Evolutionary conservation across 1,139 yeast species (phyloP).

Genomic region (Suhomyces taliae): DNA sequence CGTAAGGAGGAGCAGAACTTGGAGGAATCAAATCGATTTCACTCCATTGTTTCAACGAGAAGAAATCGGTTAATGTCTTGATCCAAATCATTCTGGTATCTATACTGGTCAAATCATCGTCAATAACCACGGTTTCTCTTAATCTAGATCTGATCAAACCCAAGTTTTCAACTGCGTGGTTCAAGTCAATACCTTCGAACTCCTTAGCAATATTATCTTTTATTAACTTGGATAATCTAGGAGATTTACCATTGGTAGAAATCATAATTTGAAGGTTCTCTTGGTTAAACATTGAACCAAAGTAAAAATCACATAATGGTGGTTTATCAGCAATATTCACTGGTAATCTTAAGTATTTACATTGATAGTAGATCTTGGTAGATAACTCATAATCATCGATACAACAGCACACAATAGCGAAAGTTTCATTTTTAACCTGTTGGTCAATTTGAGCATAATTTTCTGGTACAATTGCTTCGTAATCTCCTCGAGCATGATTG

Average conservation of each 20-base stretch:
- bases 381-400: constrained; percentile 70
- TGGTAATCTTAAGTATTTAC: constrained; percentile 56
- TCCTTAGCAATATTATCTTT: constrained; percentile 57
- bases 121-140: constrained; percentile 43
- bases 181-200: constrained; percentile 44
- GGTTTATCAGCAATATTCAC: constrained; percentile 89
- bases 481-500: constrained; percentile 13
- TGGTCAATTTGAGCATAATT: constrained; percentile 36
- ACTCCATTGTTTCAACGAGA: constrained; percentile 63
- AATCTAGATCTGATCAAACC: constrained; percentile 57
- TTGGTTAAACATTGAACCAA: constrained; percentile 74
- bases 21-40: constrained; percentile 25
- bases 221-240: constrained; percentile 67
- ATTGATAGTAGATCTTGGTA: constrained; percentile 56
- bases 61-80: constrained; percentile 61
- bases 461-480: constrained; percentile 23
- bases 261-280: constrained; percentile 84
- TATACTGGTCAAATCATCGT: constrained; percentile 52
- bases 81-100: constrained; percentile 75
- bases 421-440: constrained; percentile 38
- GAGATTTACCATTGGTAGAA: constrained; percentile 81
- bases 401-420: constrained; percentile 72
- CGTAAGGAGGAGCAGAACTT: constrained; percentile 16
- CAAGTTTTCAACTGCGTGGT: constrained; percentile 62
- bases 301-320: constrained; percentile 78